Conservation (phyloP, 2,329 filamentous ascomycete genomes). For the Colletotrichum abscissum region DNA sequence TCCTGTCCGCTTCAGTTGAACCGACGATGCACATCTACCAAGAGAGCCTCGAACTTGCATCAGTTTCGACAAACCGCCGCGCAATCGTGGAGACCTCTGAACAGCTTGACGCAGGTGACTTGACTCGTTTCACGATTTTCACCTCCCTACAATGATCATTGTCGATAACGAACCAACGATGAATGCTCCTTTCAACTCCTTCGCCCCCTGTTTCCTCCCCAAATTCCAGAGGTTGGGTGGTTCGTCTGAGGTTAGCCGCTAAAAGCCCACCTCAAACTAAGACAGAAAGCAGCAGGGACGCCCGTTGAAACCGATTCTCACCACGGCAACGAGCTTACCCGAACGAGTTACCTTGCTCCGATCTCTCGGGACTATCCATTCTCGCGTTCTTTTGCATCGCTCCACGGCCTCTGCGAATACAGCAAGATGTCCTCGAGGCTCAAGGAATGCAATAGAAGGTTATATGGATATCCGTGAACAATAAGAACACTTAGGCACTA, state of each 20-base stretch:
- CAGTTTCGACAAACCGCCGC: constrained; percentile 1
- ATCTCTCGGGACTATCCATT: constrained; percentile 21
- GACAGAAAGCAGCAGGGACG: constrained; percentile 18
- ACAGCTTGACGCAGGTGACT: background rate
- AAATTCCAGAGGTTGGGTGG: constrained; percentile 21
- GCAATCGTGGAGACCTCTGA: background rate
- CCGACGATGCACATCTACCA: background rate
- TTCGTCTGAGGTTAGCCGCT: constrained; percentile 13
- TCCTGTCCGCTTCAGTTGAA: constrained; percentile 5
- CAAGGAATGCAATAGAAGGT: background rate
- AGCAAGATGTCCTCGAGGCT: background rate
- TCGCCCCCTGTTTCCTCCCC: background rate
- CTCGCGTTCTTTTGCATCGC: background rate
- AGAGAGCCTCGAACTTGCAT: background rate
- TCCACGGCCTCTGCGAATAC: background rate
- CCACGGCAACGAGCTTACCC: constrained; percentile 8
- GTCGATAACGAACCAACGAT: background rate
- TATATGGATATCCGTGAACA: background rate
- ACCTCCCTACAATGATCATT: background rate
- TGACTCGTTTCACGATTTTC: background rate
- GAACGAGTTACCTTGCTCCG: constrained; percentile 31
- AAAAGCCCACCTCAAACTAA: constrained; percentile 4
- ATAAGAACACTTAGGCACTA: background rate
- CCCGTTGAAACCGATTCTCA: constrained; percentile 19
- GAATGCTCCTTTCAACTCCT: background rate